Conservation (phyloP, 805 yeast genomes). For the Ogataea thermomethanolica region DNA sequence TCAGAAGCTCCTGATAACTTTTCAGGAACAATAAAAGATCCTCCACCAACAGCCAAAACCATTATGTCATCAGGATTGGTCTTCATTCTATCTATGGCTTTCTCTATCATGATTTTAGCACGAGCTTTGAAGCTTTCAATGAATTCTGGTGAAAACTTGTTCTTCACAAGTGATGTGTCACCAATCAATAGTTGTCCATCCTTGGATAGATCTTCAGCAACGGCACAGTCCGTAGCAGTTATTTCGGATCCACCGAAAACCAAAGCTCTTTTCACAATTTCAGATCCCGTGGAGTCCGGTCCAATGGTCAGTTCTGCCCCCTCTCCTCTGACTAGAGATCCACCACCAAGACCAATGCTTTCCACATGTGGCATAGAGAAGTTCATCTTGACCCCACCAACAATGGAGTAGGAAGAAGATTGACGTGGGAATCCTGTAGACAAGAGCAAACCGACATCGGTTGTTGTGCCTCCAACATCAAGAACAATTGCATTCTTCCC, state of each 20-base stretch:
- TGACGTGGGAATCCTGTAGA: constrained; percentile 48
- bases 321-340: constrained; percentile 39
- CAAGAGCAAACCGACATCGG: constrained; percentile 46
- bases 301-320: constrained; percentile 34
- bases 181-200: constrained; percentile 29
- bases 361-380: constrained; percentile 51
- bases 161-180: constrained; percentile 15
- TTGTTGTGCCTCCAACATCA: constrained; percentile 50
- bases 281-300: constrained; percentile 47
- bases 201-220: constrained; percentile 31
- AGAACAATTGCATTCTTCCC: constrained; percentile 39
- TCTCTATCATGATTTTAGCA: constrained; percentile 33
- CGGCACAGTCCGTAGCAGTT: constrained; percentile 44
- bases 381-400: constrained; percentile 49
- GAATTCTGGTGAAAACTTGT: constrained; percentile 8
- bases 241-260: constrained; percentile 41
- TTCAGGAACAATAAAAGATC: constrained; percentile 43
- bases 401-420: constrained; percentile 38
- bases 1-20: constrained; percentile 37
- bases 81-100: constrained; percentile 42
- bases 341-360: constrained; percentile 49
- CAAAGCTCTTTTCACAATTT: constrained; percentile 33
- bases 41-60: constrained; percentile 48
- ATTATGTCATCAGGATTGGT: constrained; percentile 40
- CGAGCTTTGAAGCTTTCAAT: constrained; percentile 4